Evolutionary conservation across 495 filamentous ascomycete genomes (phyloP).

Genomic region (Tetracladium marchalianum): DNA sequence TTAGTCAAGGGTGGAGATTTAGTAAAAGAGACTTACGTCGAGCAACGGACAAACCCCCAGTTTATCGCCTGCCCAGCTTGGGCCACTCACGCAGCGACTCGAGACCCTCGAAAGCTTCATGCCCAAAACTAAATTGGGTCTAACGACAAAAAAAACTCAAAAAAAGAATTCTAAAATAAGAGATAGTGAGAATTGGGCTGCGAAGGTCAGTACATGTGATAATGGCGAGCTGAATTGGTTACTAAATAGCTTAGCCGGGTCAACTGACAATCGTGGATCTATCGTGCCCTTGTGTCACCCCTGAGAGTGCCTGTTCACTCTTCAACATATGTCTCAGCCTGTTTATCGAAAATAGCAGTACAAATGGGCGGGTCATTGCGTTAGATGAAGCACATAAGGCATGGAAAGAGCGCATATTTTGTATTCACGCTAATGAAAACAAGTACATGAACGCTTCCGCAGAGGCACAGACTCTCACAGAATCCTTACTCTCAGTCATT

Average conservation of each 20-base stretch:
- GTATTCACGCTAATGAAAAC: too few relatives aligned
- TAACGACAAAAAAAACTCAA: not conserved
- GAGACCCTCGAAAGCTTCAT: constrained; percentile 51
- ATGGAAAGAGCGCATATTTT: not conserved
- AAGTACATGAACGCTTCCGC: constrained; percentile 39
- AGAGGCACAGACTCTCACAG: constrained; percentile 43
- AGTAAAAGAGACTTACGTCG: constrained; percentile 43
- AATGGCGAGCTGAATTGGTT: too few relatives aligned
- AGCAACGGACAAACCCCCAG: constrained; percentile 70
- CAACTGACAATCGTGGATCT: constrained; percentile 65
- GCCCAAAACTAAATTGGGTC: constrained; percentile 11
- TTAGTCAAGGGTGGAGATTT: constrained; percentile 1
- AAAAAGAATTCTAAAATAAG: not conserved
- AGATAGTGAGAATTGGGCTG: constrained; percentile 26
- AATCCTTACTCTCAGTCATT: constrained; percentile 53
- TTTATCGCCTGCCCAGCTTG: constrained; percentile 34
- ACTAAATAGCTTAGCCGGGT: constrained; percentile 31
- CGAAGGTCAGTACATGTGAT: constrained; percentile 13
- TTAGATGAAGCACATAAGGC: constrained; percentile 27
- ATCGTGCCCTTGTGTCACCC: constrained; percentile 57
- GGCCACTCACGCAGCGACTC: constrained; percentile 43
- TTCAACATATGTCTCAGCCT: constrained; percentile 58
- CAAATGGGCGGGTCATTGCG: constrained; percentile 35
- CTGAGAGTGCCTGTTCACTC: constrained; percentile 53
- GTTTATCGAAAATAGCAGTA: constrained; percentile 42